These are phyloP conservation scores for Paraleonurus japonicus DNA, from an alignment of 257 asterid species.

Conservation along the genomic window DNA sequence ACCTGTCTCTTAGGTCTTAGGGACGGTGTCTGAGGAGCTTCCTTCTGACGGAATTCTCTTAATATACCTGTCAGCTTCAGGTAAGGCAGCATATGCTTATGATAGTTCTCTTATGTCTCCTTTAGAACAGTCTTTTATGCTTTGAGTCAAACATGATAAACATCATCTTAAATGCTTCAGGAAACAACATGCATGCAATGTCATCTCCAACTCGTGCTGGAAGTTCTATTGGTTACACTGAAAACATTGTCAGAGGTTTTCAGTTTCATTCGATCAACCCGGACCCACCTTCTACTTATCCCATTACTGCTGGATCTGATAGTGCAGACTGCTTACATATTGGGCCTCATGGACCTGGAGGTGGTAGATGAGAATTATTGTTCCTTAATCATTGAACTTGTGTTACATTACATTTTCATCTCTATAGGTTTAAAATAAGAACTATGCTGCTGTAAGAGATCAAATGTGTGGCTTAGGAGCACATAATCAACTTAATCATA, in stretches of 20 bases:
- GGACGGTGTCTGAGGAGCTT: slow-evolving; percentile 92
- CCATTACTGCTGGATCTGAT: slow-evolving; percentile 42
- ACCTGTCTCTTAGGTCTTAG: slow-evolving; percentile 67
- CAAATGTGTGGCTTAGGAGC: background rate
- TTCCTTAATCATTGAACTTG: background rate
- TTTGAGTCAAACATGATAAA: slow-evolving; percentile 22
- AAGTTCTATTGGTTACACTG: slow-evolving; percentile 45
- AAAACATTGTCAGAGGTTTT: slow-evolving; percentile 48
- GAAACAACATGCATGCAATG: slow-evolving; percentile 43
- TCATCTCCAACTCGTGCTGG: slow-evolving; percentile 61
- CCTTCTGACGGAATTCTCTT: slow-evolving; percentile 86
- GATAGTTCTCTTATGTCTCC: slow-evolving; percentile 17
- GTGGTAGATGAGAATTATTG: slow-evolving; percentile 35
- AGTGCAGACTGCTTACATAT: slow-evolving; percentile 55
- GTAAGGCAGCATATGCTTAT: slow-evolving; percentile 35
- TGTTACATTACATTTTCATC: slow-evolving; percentile 19
- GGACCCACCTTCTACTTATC: slow-evolving; percentile 43
- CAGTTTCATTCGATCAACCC: slow-evolving; percentile 54
- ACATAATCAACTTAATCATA: slow-evolving; percentile 7
- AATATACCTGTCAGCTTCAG: slow-evolving; percentile 78
- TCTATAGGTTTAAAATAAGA: slow-evolving; percentile 8
- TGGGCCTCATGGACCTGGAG: slow-evolving; percentile 82
- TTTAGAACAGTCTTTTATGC: slow-evolving; percentile 5
- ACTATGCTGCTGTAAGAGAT: slow-evolving; percentile 4
- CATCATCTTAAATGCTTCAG: slow-evolving; percentile 43